Conservation (phyloP, 257 asterid species). For the Solanum raphanifolium region DNA sequence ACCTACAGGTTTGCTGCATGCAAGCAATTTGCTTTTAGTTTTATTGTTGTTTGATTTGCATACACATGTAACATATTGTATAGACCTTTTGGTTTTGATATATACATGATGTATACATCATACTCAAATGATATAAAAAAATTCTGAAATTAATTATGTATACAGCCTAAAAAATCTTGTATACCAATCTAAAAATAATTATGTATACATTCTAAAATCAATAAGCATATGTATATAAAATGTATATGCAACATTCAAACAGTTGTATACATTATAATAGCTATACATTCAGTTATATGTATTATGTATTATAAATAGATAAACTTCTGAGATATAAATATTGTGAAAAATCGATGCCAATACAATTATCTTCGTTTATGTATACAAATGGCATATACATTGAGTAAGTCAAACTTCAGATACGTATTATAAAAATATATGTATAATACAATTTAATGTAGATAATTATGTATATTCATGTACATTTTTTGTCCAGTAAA, state of each 20-base stretch:
- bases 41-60: not conserved
- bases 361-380: no score
- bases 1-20: not conserved
- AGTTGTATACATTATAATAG: not conserved
- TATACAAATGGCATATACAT: not conserved
- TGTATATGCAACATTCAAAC: not conserved
- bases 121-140: not conserved
- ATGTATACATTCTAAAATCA: not conserved
- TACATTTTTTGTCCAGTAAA: not conserved
- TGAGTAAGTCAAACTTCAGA: not conserved
- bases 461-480: not conserved
- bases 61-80: not conserved
- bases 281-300: not conserved
- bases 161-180: not conserved
- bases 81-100: not conserved
- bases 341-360: not conserved
- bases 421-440: no score
- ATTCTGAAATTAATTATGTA: not conserved
- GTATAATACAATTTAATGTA: not conserved
- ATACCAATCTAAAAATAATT: not conserved
- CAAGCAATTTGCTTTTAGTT: not conserved
- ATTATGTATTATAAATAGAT: not conserved
- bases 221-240: not conserved
- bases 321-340: not conserved
- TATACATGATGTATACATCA: not conserved